phyloP scores from a whole-genome alignment of 208 protist species.

The Wallacemonas sp. region DNA sequence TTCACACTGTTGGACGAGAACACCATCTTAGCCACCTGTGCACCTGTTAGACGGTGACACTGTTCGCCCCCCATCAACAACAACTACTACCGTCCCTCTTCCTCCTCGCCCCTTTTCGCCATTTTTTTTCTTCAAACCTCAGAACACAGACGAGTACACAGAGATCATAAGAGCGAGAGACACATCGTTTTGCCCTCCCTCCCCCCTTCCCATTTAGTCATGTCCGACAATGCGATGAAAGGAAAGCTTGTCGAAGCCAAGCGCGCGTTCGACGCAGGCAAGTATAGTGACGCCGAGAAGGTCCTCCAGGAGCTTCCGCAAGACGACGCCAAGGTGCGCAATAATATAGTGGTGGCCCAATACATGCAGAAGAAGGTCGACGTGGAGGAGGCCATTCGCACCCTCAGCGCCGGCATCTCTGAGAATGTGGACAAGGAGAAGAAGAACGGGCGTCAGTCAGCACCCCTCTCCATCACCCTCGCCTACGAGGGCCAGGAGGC shows the following conservation, averaged over 20 bases:
- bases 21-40: no score
- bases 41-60: no score
- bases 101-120: not conserved
- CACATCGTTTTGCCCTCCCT: not conserved
- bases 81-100: no score
- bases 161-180: not conserved
- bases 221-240: conserved; percentile 27
- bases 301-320: conserved; percentile 61
- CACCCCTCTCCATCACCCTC: conserved; percentile 34
- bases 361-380: conserved; percentile 64
- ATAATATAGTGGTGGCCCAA: conserved; percentile 80
- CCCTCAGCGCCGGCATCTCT: conserved; percentile 24
- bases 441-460: not conserved
- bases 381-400: conserved; percentile 47
- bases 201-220: not conserved
- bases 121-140: conserved; percentile 5
- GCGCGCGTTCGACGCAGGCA: conserved; percentile 65
- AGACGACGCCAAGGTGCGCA: conserved; percentile 79
- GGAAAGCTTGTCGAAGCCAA: conserved; percentile 62
- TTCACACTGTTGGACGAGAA: no score
- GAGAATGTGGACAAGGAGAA: conserved; percentile 28
- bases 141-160: no score
- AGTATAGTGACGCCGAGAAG: conserved; percentile 67
- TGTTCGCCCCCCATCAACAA: no score
- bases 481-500: conserved; percentile 86